phyloP scores from a whole-genome alignment of 78 protist genomes.

The Bigelowiella natans region DNA sequence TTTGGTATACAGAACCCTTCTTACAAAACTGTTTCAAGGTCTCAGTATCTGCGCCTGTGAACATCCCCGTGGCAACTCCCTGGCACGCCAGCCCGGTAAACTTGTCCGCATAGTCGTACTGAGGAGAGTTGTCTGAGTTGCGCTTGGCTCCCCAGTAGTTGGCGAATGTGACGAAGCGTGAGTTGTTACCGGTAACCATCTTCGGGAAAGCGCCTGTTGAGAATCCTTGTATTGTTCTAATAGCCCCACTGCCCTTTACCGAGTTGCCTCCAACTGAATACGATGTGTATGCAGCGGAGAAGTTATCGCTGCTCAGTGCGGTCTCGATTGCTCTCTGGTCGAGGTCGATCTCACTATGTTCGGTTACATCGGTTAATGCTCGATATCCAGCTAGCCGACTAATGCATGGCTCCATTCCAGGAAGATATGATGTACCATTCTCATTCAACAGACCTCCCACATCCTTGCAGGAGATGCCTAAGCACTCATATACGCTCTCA shows the following conservation, averaged over 20 bases:
- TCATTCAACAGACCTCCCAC: background rate
- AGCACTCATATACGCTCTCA: background rate
- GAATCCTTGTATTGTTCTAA: background rate
- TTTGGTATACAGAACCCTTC: conserved; percentile 9
- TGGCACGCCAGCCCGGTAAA: background rate
- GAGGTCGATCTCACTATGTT: background rate
- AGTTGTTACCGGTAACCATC: background rate
- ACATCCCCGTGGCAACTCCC: background rate
- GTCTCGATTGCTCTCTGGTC: background rate
- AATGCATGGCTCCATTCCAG: background rate
- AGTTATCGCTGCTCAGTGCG: background rate
- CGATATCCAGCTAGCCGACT: too few species aligned
- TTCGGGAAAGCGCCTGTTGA: background rate
- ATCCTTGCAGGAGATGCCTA: background rate
- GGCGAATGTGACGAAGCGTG: background rate
- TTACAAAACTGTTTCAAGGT: background rate
- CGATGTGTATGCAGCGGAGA: background rate
- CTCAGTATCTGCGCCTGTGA: too few species aligned
- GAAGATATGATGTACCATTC: background rate
- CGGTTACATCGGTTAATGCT: background rate
- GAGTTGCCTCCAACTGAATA: background rate
- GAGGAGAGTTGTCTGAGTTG: background rate
- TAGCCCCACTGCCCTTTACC: background rate
- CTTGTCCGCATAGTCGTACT: background rate
- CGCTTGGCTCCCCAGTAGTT: background rate